Conservation (phyloP, 169 alveolate species). For the Plasmodium fragile region DNA sequence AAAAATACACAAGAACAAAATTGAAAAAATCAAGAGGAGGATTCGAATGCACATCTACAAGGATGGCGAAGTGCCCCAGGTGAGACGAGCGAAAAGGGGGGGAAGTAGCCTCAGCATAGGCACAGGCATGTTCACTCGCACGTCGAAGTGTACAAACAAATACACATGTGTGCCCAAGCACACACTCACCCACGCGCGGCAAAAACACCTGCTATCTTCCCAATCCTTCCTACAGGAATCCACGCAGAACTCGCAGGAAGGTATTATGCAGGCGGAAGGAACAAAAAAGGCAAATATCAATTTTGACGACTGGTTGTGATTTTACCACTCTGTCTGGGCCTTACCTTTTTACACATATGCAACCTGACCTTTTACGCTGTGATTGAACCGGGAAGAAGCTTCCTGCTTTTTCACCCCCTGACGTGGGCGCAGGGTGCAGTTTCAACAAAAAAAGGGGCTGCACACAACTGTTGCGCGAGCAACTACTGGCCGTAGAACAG, state of each 20-base stretch:
- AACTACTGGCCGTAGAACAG: neutral
- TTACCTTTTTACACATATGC: neutral
- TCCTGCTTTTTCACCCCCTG: neutral
- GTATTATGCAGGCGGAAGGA: neutral
- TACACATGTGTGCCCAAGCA: neutral
- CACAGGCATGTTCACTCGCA: neutral
- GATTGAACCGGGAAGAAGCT: neutral
- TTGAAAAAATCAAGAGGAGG: conserved; percentile 51
- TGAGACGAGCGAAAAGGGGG: neutral
- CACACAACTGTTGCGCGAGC: no score
- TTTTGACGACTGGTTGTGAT: conserved; percentile 66
- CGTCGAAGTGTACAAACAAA: neutral
- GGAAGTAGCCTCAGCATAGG: neutral
- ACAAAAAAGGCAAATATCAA: conserved; percentile 16
- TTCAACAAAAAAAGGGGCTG: neutral
- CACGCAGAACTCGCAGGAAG: neutral
- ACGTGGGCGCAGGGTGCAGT: neutral
- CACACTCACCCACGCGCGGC: neutral
- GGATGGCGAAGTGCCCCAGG: conserved; percentile 18
- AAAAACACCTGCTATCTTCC: neutral
- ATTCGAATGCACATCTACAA: conserved; percentile 40
- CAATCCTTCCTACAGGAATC: conserved; percentile 9
- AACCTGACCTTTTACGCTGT: neutral
- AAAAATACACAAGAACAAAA: conserved; percentile 33
- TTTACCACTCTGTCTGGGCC: neutral